Percentiles rank a stretch among this genome's conserved stretches.
phyloP scores from a whole-genome alignment of 345 rosid genomes.

The Xanthoceras sorbifolium region DNA sequence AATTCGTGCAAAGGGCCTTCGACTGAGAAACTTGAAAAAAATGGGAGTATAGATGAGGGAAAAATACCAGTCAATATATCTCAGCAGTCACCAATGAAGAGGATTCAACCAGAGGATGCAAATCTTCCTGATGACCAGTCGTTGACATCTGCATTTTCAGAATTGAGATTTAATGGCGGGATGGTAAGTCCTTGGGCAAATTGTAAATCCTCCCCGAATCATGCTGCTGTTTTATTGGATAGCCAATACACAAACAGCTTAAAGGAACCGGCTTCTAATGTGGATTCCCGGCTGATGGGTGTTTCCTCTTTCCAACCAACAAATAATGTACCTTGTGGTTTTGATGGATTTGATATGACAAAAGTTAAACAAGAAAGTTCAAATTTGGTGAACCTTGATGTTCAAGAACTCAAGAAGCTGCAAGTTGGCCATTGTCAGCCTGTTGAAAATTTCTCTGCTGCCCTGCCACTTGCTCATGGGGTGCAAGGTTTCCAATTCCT shows the following conservation, averaged over 20 bases:
- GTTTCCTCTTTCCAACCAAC: constrained; percentile 42
- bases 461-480: constrained; percentile 46
- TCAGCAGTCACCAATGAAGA: constrained; percentile 34
- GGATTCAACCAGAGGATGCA: constrained; percentile 34
- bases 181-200: constrained; percentile 26
- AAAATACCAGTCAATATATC: constrained; percentile 24
- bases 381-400: constrained; percentile 32
- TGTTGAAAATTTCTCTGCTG: constrained; percentile 34
- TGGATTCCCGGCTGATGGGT: constrained; percentile 32
- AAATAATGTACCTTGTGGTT: constrained; percentile 34
- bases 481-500: constrained; percentile 44
- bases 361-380: constrained; percentile 33
- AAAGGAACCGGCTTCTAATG: constrained; percentile 26
- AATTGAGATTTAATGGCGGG: constrained; percentile 37
- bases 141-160: constrained; percentile 58
- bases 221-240: constrained; percentile 28
- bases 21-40: constrained; percentile 33
- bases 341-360: constrained; percentile 39
- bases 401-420: constrained; percentile 42
- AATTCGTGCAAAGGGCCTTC: constrained; percentile 41
- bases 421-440: constrained; percentile 46
- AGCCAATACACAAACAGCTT: constrained; percentile 30
- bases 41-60: constrained; percentile 31
- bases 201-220: constrained; percentile 27
- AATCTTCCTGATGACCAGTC: constrained; percentile 57